phyloP scores from a whole-genome alignment of 345 rosid species.

The Kernera saxatilis region DNA sequence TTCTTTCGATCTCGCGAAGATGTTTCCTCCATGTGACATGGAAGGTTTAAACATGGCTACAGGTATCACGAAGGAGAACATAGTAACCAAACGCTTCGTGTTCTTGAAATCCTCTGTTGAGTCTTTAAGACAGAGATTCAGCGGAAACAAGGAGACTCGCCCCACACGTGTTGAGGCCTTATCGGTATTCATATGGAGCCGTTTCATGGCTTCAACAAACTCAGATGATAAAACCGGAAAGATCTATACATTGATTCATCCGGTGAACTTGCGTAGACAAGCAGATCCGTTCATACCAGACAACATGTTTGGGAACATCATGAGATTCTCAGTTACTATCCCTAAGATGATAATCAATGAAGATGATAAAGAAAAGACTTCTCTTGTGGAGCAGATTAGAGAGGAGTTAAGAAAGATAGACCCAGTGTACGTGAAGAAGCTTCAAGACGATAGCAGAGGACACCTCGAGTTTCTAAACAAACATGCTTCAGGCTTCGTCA shows the following conservation, averaged over 20 bases:
- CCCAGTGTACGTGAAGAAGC: constrained; percentile 26
- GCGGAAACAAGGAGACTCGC: not conserved
- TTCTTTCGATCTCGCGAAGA: constrained; percentile 26
- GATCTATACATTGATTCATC: constrained; percentile 28
- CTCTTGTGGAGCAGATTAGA: constrained; percentile 24
- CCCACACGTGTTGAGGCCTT: constrained; percentile 41
- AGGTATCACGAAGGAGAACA: constrained; percentile 29
- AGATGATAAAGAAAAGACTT: not conserved
- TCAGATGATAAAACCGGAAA: not conserved
- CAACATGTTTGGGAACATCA: constrained; percentile 36
- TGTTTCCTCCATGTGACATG: constrained; percentile 40
- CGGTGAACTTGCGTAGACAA: constrained; percentile 37
- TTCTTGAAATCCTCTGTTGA: constrained; percentile 30
- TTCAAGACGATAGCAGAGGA: constrained; percentile 19
- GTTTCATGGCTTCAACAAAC: constrained; percentile 33
- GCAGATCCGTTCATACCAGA: constrained; percentile 31
- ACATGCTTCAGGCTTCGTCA: constrained; percentile 8
- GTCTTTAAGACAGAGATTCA: constrained; percentile 27
- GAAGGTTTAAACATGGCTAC: not conserved
- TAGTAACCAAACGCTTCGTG: constrained; percentile 36
- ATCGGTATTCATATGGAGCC: constrained; percentile 41
- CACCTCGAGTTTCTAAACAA: constrained; percentile 19
- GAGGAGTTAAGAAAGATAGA: constrained; percentile 27
- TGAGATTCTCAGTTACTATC: not conserved
- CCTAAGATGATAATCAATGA: not conserved